Percentiles rank a stretch among this genome's conserved stretches.
Conservation (phyloP, 2,329 filamentous ascomycete genomes). For the Amesomyces nigricolor region DNA sequence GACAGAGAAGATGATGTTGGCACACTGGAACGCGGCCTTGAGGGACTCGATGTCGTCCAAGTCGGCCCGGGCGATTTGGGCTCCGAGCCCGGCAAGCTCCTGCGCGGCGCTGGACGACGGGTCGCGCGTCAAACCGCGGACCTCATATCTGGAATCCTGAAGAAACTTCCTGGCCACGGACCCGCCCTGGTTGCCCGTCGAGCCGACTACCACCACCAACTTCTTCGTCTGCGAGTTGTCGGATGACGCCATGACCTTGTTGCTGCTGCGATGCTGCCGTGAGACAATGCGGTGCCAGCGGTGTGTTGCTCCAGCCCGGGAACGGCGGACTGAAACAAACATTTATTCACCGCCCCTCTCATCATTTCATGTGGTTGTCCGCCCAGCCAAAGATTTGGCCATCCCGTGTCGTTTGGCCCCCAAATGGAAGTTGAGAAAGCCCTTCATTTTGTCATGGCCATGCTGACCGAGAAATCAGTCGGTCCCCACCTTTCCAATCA, state of each 20-base stretch:
- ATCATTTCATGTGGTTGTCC: neutral
- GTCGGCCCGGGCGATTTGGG: conserved; percentile 41
- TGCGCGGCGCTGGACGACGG: conserved; percentile 36
- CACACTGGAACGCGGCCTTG: conserved; percentile 38
- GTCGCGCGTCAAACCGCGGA: conserved; percentile 46
- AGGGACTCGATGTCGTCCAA: conserved; percentile 38
- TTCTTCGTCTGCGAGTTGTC: conserved; percentile 26
- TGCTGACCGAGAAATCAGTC: neutral
- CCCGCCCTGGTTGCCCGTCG: conserved; percentile 48
- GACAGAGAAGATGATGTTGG: conserved; percentile 48
- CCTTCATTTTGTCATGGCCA: neutral
- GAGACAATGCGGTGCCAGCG: neutral
- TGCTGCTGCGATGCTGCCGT: neutral
- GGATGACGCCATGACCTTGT: neutral
- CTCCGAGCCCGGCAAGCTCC: conserved; percentile 37
- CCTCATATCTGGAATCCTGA: conserved; percentile 35
- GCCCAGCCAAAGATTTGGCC: too few relatives aligned
- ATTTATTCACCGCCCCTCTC: neutral
- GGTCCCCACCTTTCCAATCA: too few relatives aligned
- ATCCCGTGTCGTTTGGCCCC: too few relatives aligned
- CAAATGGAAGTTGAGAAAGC: neutral
- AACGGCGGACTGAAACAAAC: neutral
- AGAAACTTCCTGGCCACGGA: conserved; percentile 46
- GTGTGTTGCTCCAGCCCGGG: neutral
- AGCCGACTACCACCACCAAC: conserved; percentile 42